A percentile compares a stretch with the other conserved stretches of the same genome.
phyloP scores from a whole-genome alignment of 257 asterid genomes.

The Solanum arcanum region DNA sequence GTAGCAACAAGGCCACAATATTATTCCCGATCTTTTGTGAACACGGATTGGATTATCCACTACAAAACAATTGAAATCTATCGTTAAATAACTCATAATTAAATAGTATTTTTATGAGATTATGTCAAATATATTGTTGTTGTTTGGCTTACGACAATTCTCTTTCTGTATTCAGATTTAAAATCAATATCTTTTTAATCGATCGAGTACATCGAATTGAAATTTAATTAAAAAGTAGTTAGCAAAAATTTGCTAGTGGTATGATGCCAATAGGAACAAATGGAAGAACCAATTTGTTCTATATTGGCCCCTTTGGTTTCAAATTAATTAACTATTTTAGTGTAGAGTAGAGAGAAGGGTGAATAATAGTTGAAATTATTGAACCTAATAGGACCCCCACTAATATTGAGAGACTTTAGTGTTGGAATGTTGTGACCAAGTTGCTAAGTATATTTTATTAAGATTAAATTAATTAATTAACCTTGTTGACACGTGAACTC shows the following conservation, averaged over 20 bases:
- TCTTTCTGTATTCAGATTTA: background rate
- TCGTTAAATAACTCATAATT: background rate
- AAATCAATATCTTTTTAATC: background rate
- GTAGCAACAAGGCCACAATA: background rate
- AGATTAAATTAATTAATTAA: slow-evolving; percentile 10
- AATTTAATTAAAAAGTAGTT: background rate
- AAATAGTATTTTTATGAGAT: background rate
- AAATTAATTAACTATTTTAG: background rate
- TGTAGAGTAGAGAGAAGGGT: background rate
- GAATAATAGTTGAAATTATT: slow-evolving; percentile 19
- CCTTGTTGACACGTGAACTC: slow-evolving; percentile 49
- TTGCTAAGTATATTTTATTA: slow-evolving; percentile 9
- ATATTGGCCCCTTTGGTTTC: background rate
- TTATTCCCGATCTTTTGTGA: background rate
- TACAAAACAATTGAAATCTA: background rate
- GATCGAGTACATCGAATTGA: background rate
- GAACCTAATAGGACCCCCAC: slow-evolving; percentile 28
- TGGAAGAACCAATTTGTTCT: slow-evolving; percentile 17
- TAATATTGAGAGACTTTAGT: slow-evolving; percentile 23
- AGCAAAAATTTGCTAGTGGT: background rate
- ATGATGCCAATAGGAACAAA: slow-evolving; percentile 14
- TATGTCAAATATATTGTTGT: background rate
- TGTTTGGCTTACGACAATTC: background rate
- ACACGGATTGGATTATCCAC: background rate
- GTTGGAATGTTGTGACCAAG: slow-evolving; percentile 20